phyloP scores from a whole-genome alignment of 176 grass and related monocot genomes.

The Rhynchospora tenuis region DNA sequence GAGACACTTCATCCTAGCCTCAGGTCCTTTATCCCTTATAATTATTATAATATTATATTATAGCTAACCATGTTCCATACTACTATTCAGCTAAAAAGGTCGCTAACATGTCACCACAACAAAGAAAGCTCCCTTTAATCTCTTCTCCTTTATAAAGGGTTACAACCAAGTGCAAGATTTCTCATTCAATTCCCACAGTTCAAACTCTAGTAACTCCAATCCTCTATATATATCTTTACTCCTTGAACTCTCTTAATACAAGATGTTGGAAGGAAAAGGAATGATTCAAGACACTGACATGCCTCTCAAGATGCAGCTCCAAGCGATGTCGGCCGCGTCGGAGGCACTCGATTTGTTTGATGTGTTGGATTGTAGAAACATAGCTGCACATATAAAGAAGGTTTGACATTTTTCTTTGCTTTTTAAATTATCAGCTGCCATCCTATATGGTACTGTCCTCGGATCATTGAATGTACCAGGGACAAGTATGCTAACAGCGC shows the following conservation, averaged over 20 bases:
- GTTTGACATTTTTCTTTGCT: constrained; percentile 19
- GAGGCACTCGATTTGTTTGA: constrained; percentile 91
- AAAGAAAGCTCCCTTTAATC: neutral
- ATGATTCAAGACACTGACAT: constrained; percentile 98
- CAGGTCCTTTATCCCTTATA: constrained; percentile 1
- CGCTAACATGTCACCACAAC: neutral
- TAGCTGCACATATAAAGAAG: constrained; percentile 87
- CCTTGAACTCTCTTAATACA: neutral
- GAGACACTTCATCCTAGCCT: neutral
- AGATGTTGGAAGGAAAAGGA: constrained; percentile 93
- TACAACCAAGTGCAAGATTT: neutral
- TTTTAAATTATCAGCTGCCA: neutral
- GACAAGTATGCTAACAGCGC: neutral
- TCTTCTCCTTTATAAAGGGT: neutral
- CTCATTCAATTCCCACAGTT: neutral
- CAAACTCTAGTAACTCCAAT: neutral
- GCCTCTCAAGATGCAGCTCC: constrained; percentile 84
- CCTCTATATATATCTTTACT: neutral
- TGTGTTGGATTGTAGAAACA: constrained; percentile 74
- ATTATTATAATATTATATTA: neutral
- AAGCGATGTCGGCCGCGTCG: constrained; percentile 69
- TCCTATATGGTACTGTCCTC: neutral
- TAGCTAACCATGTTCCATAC: neutral
- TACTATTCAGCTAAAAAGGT: neutral
- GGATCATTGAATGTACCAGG: neutral